phyloP scores from a whole-genome alignment of 202 grass and related monocot genomes.

The Miscanthus sacchariflorus region DNA sequence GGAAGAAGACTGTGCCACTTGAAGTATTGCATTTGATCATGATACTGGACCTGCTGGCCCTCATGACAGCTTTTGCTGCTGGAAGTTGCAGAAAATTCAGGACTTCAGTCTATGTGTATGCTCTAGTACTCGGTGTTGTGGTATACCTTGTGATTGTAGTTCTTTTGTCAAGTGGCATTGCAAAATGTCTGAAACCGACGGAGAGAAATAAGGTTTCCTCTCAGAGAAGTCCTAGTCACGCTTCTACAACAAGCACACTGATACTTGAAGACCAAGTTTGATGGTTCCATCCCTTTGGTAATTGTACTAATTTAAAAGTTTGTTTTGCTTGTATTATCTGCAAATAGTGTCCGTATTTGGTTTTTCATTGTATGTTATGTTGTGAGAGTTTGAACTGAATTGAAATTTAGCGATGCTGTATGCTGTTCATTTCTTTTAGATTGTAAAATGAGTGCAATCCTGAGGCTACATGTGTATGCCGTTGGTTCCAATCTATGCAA shows the following conservation, averaged over 20 bases:
- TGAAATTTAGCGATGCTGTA: neutral
- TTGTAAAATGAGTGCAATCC: neutral
- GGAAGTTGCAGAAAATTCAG: slow-evolving; percentile 51
- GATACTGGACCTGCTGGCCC: slow-evolving; percentile 53
- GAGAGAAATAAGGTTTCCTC: neutral
- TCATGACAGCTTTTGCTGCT: slow-evolving; percentile 62
- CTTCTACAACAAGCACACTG: neutral
- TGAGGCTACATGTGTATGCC: neutral
- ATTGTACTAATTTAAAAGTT: neutral
- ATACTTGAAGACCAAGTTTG: neutral
- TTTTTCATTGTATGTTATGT: neutral
- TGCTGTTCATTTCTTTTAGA: neutral
- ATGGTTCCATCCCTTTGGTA: neutral
- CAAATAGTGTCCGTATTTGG: neutral
- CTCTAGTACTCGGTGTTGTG: slow-evolving; percentile 29
- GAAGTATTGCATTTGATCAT: slow-evolving; percentile 50
- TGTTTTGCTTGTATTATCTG: neutral
- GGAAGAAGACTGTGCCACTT: slow-evolving; percentile 26
- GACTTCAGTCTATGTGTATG: slow-evolving; percentile 52
- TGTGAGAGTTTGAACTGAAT: neutral
- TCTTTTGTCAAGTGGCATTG: slow-evolving; percentile 19
- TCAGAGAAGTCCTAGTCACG: neutral
- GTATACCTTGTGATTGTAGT: slow-evolving; percentile 25
- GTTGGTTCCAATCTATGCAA: neutral
- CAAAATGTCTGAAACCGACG: neutral